Evolutionary conservation across 495 filamentous ascomycete genomes (phyloP), one percentile per base, ranked within the genome.

Genomic region (Hypomontagnella monticulosa): DNA sequence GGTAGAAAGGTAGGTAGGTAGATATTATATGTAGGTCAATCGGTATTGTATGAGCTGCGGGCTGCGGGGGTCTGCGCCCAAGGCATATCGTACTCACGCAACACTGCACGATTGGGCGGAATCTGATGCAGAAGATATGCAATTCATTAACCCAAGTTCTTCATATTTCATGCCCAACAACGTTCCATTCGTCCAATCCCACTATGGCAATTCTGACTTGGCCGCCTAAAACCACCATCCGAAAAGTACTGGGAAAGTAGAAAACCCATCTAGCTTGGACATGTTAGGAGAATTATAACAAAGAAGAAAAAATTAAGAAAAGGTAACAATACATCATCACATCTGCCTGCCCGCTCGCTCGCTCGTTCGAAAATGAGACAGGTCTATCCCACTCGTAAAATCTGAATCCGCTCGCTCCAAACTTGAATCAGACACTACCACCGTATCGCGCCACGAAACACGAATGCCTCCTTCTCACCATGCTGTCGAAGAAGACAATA

Each of bases 281-380:
- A 56, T 37, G 15, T 58, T 56, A 56, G 51, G 30, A 62, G 48
- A 57, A 47, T 38, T 12, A 36, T 30, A 47, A 54, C 38, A 54
- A 49, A 19, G 23, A 51, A 44, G 12, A 33, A 44, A 44, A 42
- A 61, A 59, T 23, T 37, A 53, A 14, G 14, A 41, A 41, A 44
- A 56, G 30, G 30, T 63, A 63, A 40, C 54, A 61, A 53, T 69
- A 65, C 61, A 69, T 61, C 60, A 69, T 20, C 14, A 47, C 40
- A 49, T 51, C 42, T 49, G 23, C 23, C 34, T 60, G 37, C 38
- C 43, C 27, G 53, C 49, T 61, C 51, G 63, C 49, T 63, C 50
- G 46, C 44, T 52, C 38, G 46, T 40, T 54, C 49, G 53, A 68
- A 65, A 69, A 69, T 61, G 66, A 60, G 55, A 61, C 55, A 48